These are phyloP conservation scores for Saccharum hybrid DNA, from an alignment of 202 grass and related monocot genomes.

Conservation along the genomic window DNA sequence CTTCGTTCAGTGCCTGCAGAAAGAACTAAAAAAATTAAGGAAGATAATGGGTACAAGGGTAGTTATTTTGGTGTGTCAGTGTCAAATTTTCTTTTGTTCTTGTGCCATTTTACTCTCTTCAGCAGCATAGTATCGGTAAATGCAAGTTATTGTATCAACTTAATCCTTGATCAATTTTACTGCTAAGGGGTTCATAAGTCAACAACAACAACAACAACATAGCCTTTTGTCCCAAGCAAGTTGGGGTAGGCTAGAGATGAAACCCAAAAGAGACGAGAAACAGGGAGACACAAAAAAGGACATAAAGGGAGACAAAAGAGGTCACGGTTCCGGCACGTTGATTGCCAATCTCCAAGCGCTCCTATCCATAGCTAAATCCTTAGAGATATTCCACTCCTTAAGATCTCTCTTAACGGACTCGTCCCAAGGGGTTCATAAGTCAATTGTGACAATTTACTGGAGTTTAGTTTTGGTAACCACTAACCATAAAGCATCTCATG, in stretches of 20 bases:
- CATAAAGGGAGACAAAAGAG: too few relatives aligned
- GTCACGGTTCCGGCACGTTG: too few relatives aligned
- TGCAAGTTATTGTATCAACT: slow-evolving; percentile 11
- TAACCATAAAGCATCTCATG: background rate
- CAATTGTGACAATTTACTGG: slow-evolving; percentile 6
- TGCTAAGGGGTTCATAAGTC: background rate
- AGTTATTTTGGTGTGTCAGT: background rate
- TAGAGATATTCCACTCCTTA: too few relatives aligned
- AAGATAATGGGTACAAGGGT: background rate
- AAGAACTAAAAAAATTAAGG: background rate
- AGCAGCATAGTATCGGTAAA: background rate
- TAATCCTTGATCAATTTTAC: background rate
- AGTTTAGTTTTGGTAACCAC: background rate
- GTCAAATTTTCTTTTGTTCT: background rate
- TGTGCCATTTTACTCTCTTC: slow-evolving; percentile 8
- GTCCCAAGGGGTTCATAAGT: too few relatives aligned
- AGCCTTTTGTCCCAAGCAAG: too few relatives aligned
- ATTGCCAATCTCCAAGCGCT: too few relatives aligned
- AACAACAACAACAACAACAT: too few relatives aligned
- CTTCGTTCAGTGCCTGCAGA: background rate
- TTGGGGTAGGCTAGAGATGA: too few relatives aligned
- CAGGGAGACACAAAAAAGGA: too few relatives aligned
- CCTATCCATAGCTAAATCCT: too few relatives aligned
- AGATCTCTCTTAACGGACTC: too few relatives aligned
- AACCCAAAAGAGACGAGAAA: too few relatives aligned